Conservation (phyloP, 306 rosid species). For the Lathyrus tuberosus region DNA sequence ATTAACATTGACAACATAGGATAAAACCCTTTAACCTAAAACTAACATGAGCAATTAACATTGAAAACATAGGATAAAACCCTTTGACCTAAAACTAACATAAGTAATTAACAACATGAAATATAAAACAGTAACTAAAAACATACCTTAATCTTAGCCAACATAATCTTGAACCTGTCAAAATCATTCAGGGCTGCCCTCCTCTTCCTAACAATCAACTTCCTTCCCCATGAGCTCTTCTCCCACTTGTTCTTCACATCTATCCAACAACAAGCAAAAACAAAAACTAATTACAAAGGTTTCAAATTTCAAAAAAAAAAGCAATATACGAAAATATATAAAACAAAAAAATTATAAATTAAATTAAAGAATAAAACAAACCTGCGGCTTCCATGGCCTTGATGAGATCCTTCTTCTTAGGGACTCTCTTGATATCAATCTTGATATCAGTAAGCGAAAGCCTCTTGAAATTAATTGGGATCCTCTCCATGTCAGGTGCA, state of each 20-base stretch:
- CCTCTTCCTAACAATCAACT: conserved; percentile 78
- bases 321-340: not conserved
- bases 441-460: conserved; percentile 89
- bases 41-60: not conserved
- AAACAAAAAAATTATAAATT: not conserved
- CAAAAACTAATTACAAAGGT: not conserved
- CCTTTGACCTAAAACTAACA: too few species aligned
- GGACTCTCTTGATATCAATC: conserved; percentile 88
- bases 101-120: not conserved
- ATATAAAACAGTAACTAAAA: too few species aligned
- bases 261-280: conserved; percentile 15
- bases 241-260: conserved; percentile 99
- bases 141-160: conserved; percentile 88
- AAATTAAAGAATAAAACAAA: not conserved
- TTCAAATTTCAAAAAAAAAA: not conserved
- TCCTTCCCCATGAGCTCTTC: conserved; percentile 94
- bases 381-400: conserved; percentile 94
- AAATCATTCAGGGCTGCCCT: conserved; percentile 83
- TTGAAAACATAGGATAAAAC: too few species aligned
- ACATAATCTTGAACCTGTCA: conserved; percentile 93
- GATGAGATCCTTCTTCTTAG: conserved; percentile 86
- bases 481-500: conserved; percentile 86
- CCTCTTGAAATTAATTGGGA: conserved; percentile 86
- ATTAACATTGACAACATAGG: not conserved
- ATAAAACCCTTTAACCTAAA: not conserved